A percentile compares a stretch with the other conserved stretches of the same genome.
These are phyloP conservation scores for Talaromyces trachyspermus DNA, from an alignment of 495 filamentous ascomycete species.

Conservation along the genomic window DNA sequence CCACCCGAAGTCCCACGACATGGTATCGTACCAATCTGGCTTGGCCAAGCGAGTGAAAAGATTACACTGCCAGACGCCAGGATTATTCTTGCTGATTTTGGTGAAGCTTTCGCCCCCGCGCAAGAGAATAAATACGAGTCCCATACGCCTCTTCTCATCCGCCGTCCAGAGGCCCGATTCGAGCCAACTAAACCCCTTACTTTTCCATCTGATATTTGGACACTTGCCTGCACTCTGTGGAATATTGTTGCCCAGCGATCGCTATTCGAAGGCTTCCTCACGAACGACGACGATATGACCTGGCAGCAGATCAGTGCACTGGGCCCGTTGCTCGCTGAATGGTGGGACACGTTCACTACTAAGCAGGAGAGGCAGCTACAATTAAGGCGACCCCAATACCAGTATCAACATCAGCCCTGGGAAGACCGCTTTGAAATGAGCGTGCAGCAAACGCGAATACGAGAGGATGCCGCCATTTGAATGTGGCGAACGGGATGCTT, in stretches of 20 bases:
- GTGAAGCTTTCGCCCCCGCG: constrained; percentile 24
- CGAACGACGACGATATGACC: constrained; percentile 27
- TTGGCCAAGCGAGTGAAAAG: constrained; percentile 21
- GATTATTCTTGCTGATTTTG: constrained; percentile 33
- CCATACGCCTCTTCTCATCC: constrained; percentile 21
- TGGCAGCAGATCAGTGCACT: constrained; percentile 30
- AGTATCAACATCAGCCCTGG: constrained; percentile 17
- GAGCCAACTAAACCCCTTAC: constrained; percentile 21
- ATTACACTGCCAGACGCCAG: constrained; percentile 18
- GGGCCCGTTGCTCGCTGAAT: constrained; percentile 21
- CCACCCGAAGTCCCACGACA: constrained; percentile 17
- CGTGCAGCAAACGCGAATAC: constrained; percentile 19
- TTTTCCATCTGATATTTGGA: constrained; percentile 31
- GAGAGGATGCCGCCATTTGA: constrained; percentile 16
- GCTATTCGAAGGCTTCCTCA: constrained; percentile 19
- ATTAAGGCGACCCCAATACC: constrained; percentile 11
- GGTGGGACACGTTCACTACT: constrained; percentile 22
- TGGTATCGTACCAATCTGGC: constrained; percentile 20
- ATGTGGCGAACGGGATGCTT: constrained; percentile 19
- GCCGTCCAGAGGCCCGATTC: constrained; percentile 25
- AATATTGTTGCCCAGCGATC: constrained; percentile 16
- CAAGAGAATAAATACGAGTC: constrained; percentile 20
- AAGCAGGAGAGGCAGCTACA: constrained; percentile 14
- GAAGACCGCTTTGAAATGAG: constrained; percentile 21
- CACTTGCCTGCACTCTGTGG: constrained; percentile 28